Evolutionary conservation across 805 yeast genomes (phyloP).

Genomic region (Saturnispora mendoncae): DNA sequence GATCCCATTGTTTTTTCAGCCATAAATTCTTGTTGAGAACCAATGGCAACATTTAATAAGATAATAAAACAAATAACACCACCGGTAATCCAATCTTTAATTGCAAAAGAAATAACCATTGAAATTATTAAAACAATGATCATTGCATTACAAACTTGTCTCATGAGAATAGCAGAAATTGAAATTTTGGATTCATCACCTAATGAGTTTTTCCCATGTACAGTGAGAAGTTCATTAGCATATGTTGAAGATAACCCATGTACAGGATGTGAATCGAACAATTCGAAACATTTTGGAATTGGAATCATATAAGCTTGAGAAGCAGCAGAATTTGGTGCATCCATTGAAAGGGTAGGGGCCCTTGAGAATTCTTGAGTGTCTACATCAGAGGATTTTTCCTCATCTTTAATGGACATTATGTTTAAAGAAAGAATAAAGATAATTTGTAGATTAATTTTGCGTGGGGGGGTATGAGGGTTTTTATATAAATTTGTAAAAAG

Average conservation of each 20-base stretch:
- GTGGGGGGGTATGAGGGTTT: not conserved
- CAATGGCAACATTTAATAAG: slow-evolving; percentile 52
- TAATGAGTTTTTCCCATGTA: slow-evolving; percentile 50
- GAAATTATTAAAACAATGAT: slow-evolving; percentile 61
- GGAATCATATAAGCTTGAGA: slow-evolving; percentile 20
- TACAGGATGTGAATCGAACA: slow-evolving; percentile 30
- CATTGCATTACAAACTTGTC: slow-evolving; percentile 73
- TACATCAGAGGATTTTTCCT: slow-evolving; percentile 10
- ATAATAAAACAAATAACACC: slow-evolving; percentile 72
- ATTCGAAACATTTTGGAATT: slow-evolving; percentile 15
- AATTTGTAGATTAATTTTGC: no score
- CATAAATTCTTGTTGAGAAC: slow-evolving; percentile 59
- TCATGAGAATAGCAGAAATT: slow-evolving; percentile 44
- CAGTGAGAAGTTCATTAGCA: slow-evolving; percentile 24
- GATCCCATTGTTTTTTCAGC: slow-evolving; percentile 80
- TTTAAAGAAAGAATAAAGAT: not conserved
- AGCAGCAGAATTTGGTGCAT: not conserved
- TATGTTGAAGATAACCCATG: slow-evolving; percentile 38
- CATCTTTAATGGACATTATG: slow-evolving; percentile 6
- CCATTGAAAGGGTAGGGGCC: slow-evolving; percentile 4
- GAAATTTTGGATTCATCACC: slow-evolving; percentile 54
- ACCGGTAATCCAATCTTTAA: slow-evolving; percentile 73
- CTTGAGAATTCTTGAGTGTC: slow-evolving; percentile 10
- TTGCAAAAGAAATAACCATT: slow-evolving; percentile 62
- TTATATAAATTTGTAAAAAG: no score